Base-by-base conservation (phyloP, 352 stramenopile species). In the Globisporangium ultimum region DNA sequence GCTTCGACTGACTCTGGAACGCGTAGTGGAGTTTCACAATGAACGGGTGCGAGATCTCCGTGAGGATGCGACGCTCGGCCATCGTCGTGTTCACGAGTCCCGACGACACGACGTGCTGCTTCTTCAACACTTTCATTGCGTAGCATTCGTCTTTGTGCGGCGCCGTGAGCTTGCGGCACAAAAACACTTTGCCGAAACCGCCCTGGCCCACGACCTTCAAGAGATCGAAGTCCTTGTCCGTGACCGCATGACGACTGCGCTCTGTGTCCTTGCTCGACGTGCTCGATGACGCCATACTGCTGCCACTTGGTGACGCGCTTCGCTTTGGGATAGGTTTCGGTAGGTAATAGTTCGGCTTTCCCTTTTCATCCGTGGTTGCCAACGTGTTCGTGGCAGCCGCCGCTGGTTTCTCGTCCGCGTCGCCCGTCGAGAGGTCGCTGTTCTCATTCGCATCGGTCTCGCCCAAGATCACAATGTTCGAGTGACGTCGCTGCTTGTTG, bases 41-140 rank as follows among this genome's bases (percentile, higher is more conserved):
- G 57, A 97, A 98, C 14, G 94, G 94, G 59, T 98, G 92, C 7
- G 73, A 71, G 55, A 97, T 97, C 61, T 97, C 87, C 9, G 80
- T 97, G 45, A 98, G 63, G 56, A 98, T 97, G 45, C 89, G 83
- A 54, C 91, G 87, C 73, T 98, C 92, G 0, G 89, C 88, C 86
- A 96, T 98, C 15, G 92, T 98, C 41, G 95, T 97, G 68, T 97
- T 96, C 20, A 97, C 87, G 7, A 97, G 83, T 2, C 88, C 87
- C 42, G 88, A 97, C 34, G 86, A 94, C 45, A 95, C 83, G 21
- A 98, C 84, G 47, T 96, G 83, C 51, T 93, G 80, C 67, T 98
- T 98, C 71, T 97, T 97, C 54, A 98, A 68, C 47, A 98, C 90
- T 67, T 99, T 99, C 86, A 99, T 98, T 3, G 98, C 98, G 71